Evolutionary conservation across 23 red algal genomes (phyloP).

Genomic region (Cyanidioschyzon merolae): DNA sequence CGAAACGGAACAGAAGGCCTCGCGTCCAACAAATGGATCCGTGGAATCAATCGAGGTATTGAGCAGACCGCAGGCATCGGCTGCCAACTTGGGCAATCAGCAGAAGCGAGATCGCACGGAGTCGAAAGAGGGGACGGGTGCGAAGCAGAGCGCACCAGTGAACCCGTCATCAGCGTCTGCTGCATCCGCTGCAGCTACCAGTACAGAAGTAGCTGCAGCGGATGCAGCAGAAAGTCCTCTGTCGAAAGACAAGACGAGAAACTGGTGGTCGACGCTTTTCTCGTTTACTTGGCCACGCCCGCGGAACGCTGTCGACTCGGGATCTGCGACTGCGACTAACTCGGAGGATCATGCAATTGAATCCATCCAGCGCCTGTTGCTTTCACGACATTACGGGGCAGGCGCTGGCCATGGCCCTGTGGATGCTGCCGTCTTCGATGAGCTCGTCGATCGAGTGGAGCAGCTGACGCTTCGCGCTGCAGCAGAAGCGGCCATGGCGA

Average conservation of each 20-base stretch:
- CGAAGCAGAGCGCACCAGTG: background rate
- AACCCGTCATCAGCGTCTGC: too few species aligned
- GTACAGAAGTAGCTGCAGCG: background rate
- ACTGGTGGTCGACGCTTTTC: background rate
- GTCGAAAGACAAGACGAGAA: background rate
- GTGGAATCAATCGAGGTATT: too few species aligned
- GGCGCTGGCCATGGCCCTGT: background rate
- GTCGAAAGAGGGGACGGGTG: background rate
- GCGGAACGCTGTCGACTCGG: background rate
- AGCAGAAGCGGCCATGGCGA: constrained; percentile 4
- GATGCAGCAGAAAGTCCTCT: background rate
- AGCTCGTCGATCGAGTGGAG: constrained; percentile 2
- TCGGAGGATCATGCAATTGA: background rate
- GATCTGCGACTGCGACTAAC: background rate
- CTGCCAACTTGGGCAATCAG: background rate
- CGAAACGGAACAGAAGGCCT: background rate
- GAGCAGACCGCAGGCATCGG: background rate
- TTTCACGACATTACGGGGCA: background rate
- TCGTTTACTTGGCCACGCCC: background rate
- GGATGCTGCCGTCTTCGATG: background rate
- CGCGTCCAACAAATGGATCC: background rate
- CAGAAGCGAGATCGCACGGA: background rate
- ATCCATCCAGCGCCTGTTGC: background rate
- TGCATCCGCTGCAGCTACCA: background rate
- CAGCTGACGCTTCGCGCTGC: constrained; percentile 13